A percentile compares a stretch with the other conserved stretches of the same genome.
phyloP scores from a whole-genome alignment of 148 eudicot species.

The Simmondsia chinensis region DNA sequence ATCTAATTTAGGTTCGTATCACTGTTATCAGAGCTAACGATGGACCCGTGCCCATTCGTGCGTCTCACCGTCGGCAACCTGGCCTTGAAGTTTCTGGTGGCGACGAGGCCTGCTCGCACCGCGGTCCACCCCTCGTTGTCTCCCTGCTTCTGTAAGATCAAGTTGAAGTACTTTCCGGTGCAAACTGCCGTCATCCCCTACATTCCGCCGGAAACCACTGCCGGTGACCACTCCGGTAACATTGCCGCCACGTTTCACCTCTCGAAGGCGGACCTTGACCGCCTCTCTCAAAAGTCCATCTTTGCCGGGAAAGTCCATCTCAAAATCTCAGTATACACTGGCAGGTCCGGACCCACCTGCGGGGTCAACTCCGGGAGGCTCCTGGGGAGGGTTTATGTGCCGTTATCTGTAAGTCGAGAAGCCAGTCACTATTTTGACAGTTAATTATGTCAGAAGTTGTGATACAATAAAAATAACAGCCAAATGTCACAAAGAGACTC shows the following conservation, averaged over 20 bases:
- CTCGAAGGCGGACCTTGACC: slow-evolving; percentile 31
- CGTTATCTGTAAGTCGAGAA: too few species aligned
- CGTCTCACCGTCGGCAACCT: slow-evolving; percentile 50
- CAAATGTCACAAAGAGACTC: too few species aligned
- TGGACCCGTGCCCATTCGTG: slow-evolving; percentile 86
- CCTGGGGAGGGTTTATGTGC: slow-evolving; percentile 46
- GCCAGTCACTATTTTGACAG: too few species aligned
- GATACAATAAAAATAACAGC: too few species aligned
- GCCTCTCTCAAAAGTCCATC: slow-evolving; percentile 25
- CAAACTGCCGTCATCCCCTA: slow-evolving; percentile 41
- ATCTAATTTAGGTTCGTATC: too few species aligned
- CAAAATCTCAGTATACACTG: slow-evolving; percentile 35
- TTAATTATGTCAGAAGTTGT: too few species aligned
- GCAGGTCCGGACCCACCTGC: slow-evolving; percentile 45
- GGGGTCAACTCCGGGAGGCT: slow-evolving; percentile 44
- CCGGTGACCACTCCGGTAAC: too few species aligned
- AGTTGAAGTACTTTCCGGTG: slow-evolving; percentile 40
- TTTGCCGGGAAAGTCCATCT: slow-evolving; percentile 19
- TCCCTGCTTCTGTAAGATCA: slow-evolving; percentile 63
- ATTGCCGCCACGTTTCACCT: too few species aligned
- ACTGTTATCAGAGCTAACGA: too few species aligned
- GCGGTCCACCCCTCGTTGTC: slow-evolving; percentile 50
- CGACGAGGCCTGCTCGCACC: slow-evolving; percentile 43
- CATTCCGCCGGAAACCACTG: slow-evolving; percentile 18
- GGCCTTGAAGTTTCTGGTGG: slow-evolving; percentile 45